These are phyloP conservation scores for Cutaneotrichosporon spelunceum DNA, from an alignment of 1,284 basidiomycete species.

Conservation along the genomic window DNA sequence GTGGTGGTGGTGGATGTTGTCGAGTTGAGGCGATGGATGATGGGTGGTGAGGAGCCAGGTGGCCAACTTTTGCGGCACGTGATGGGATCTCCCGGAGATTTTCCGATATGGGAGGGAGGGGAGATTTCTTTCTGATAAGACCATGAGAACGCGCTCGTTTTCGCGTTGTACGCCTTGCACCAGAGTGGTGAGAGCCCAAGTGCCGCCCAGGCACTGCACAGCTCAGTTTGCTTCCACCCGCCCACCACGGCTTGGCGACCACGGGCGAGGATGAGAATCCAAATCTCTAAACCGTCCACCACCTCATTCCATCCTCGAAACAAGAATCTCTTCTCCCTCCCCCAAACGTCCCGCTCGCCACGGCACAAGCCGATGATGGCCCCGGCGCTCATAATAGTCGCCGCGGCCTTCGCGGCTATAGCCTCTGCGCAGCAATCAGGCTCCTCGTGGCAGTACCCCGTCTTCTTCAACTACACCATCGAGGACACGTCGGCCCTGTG, in stretches of 20 bases:
- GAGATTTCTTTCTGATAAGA: neutral
- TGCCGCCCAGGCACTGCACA: no score
- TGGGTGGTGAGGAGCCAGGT: neutral
- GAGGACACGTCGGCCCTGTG: constrained; percentile 8
- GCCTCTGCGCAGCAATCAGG: neutral
- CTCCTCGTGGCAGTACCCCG: constrained; percentile 8
- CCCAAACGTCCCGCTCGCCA: neutral
- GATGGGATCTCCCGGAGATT: neutral
- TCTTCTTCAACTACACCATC: constrained; percentile 11
- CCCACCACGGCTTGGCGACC: no score
- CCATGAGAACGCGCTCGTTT: no score
- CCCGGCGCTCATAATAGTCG: neutral
- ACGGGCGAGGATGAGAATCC: no score
- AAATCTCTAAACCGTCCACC: neutral
- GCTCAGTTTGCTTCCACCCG: no score
- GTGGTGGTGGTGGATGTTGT: constrained; percentile 4
- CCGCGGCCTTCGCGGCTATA: constrained; percentile 4
- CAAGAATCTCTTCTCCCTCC: neutral
- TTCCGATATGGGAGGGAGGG: no score
- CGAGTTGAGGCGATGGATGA: neutral
- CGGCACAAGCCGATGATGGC: constrained; percentile 5
- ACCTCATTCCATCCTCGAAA: neutral
- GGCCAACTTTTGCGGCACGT: constrained; percentile 12
- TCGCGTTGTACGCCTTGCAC: no score
- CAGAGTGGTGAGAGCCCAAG: no score